Evolutionary conservation across 805 yeast genomes (phyloP), one percentile per base, ranked within the genome.

Genomic region (Ogataea glucozyma): DNA sequence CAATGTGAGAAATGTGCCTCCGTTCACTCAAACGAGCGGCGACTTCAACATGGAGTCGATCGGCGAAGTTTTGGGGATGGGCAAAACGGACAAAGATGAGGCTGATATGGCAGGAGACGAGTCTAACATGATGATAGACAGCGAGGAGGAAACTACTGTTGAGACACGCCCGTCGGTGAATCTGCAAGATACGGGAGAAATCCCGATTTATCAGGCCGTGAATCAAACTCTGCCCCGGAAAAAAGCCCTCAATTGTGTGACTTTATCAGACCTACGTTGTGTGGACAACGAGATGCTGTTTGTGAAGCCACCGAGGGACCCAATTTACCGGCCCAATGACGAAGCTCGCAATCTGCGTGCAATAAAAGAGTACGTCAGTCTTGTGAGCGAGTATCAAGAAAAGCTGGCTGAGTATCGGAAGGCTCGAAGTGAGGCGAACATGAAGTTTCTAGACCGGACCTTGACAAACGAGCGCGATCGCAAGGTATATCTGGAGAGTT

Each of bases 11-110:
- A 53, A 55, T 9, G 44, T 58, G 3, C 58, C 65, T 4, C 66
- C 65, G 2, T 62, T 61, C 34, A 57, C 62, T 2, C 57, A 59
- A 39, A 61, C 64, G 0, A 48, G 46, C 37, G 66, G 65, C 3
- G 49, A 62, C 31, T 56, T 62, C 43, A 52, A 58, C 39, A 54
- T 62, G 62, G 43, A 53, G 9, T 47, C 54, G 10, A 44, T 62
- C 26, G 49, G 44, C 12, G 53, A 51, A 6, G 44, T 46, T 29
- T 40, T 61, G n/a, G 48, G 44, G 4, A 9, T 29, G 7, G 46
- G 43, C 14, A 34, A 34, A n/a, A 42, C 37, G 40, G 45, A 46
- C 14, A 33, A 30, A n/a, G 43, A 35, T 33, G 44, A 31, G n/a
- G 41, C 16, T 16, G 33, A 4, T n/a, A n/a, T n/a, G n/a, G n/a